Evolutionary conservation across 2,329 filamentous ascomycete species (phyloP), one percentile per base, ranked within the genome.

Genomic region (Diaporthe amygdali): DNA sequence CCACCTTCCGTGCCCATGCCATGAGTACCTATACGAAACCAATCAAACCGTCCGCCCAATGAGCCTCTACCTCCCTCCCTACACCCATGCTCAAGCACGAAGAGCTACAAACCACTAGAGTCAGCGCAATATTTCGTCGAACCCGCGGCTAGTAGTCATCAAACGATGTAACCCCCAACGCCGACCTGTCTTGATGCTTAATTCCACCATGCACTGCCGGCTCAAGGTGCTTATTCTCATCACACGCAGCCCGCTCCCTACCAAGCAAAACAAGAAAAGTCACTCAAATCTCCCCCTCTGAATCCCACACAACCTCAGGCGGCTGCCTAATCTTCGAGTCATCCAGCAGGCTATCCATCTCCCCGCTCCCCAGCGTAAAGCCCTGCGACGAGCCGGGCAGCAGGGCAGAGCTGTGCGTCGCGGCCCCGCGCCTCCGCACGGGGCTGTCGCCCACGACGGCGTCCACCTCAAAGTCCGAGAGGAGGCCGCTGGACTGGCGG

Each of bases 341-440:
- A 44, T 82, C 78, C 66, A 85, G 70, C 52, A 87, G 71, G 73
- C 84, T 86, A 27, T 86, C 84, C 44, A 54, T 44, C 69, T 73
- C 71, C 34, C 46, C 64, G 14, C 88, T 84, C 70, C 90, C 78
- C 79, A 88, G 76, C 22, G 89, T 79, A 17, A 55, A 15, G 2
- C 69, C 59, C 77, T 90, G 86, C 10, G 86, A 87, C 12, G 82
- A 84, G 17, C 79, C 76, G n/a, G n/a, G n/a, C 7, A 79, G 66
- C 22, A 78, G 78, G 32, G 76, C 17, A 17, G 67, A 68, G 25
- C 51, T 59, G 44, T 61, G 70, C 34, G 49, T 68, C 17, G 51
- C 54, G 5, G 2, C n/a, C 27, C 47, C 46, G 70, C 20, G 46
- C 71, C 74, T 47, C 51, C 74, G 55, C 9, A 77, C 66, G 27